Percentiles rank a stretch among this genome's conserved stretches.
These are phyloP conservation scores for Leccinum subgranulosum DNA, from an alignment of 768 basidiomycete species.

Conservation along the genomic window DNA sequence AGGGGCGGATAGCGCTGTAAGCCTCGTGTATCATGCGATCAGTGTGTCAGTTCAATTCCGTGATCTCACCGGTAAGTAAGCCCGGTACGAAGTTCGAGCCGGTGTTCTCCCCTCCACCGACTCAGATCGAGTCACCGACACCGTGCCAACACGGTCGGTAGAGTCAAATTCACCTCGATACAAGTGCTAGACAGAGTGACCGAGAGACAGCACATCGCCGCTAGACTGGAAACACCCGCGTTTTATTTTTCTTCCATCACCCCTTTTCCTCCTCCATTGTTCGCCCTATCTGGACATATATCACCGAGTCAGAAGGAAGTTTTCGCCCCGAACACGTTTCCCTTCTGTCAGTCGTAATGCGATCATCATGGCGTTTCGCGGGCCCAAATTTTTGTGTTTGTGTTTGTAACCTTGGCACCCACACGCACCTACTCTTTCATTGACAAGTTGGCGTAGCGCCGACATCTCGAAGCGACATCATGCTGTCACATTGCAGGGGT, in stretches of 20 bases:
- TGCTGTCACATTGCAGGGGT: background rate
- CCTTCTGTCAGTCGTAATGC: background rate
- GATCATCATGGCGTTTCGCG: background rate
- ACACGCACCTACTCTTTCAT: background rate
- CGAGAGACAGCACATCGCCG: background rate
- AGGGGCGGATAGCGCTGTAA: background rate
- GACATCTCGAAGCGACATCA: background rate
- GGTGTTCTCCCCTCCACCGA: too few species aligned
- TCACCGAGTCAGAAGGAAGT: background rate
- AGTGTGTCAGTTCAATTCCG: background rate
- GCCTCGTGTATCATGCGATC: background rate
- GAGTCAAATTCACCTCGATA: background rate
- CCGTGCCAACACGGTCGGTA: background rate
- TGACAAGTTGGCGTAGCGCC: background rate
- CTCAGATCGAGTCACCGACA: too few species aligned
- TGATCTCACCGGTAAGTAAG: background rate
- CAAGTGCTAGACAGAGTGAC: background rate
- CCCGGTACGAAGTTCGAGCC: too few species aligned
- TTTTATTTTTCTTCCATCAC: background rate
- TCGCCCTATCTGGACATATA: conserved; percentile 5
- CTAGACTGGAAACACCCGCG: background rate
- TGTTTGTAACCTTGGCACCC: background rate
- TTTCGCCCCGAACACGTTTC: background rate
- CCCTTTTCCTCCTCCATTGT: conserved; percentile 7
- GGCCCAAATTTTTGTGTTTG: background rate